Conservation (phyloP, 2,329 filamentous ascomycete genomes). For the Lecanicillium sp. region DNA sequence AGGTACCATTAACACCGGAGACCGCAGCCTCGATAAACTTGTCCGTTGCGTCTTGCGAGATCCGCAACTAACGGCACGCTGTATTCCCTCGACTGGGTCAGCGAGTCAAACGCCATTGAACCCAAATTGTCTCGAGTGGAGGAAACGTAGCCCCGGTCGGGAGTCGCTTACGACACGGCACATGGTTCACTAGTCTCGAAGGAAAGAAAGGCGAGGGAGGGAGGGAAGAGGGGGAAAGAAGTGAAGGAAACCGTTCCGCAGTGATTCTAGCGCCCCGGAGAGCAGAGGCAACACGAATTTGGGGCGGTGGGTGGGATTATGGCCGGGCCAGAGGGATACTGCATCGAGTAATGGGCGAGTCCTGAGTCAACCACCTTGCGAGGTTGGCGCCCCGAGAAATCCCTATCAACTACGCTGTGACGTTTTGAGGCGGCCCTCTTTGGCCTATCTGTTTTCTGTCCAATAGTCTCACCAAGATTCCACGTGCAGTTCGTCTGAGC, state of each 20-base stretch:
- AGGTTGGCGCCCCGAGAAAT: neutral
- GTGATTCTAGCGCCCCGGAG: neutral
- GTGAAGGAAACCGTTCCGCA: neutral
- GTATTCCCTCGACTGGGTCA: neutral
- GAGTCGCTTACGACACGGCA: neutral
- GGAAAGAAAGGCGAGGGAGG: neutral
- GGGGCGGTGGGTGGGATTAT: too few relatives aligned
- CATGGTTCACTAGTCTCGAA: neutral
- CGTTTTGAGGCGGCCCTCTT: too few relatives aligned
- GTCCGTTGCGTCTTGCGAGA: conserved; percentile 2
- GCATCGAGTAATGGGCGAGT: neutral
- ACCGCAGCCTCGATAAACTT: neutral
- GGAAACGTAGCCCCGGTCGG: too few relatives aligned
- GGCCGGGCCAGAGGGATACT: neutral
- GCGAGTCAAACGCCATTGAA: neutral
- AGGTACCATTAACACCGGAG: neutral
- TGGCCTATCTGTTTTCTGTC: neutral
- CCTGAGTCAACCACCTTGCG: too few relatives aligned
- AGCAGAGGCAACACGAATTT: neutral
- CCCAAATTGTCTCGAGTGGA: too few relatives aligned
- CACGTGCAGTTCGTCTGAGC: conserved; percentile 2
- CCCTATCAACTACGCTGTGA: conserved; percentile 8
- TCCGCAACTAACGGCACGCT: neutral
- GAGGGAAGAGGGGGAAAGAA: neutral
- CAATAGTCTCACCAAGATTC: neutral